These are phyloP conservation scores for Coniophora puteana DNA, from an alignment of 1,284 basidiomycete genomes.

Conservation along the genomic window DNA sequence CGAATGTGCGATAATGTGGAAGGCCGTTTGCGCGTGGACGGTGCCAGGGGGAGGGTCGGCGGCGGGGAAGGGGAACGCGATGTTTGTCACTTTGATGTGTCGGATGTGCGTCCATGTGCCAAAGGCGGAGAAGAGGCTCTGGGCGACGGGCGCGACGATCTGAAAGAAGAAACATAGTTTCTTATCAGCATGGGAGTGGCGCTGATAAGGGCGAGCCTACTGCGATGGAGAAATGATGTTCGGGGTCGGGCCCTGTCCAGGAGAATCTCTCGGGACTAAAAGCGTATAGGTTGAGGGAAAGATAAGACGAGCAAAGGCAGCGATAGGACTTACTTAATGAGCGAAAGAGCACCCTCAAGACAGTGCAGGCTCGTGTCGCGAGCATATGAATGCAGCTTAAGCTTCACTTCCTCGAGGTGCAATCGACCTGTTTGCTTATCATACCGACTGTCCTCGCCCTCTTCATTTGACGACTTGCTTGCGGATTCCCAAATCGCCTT, in stretches of 20 bases:
- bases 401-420: constrained; percentile 31
- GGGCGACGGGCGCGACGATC: constrained; percentile 44
- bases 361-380: constrained; percentile 31
- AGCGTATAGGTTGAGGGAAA: no score
- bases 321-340: constrained; percentile 42
- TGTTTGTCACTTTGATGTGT: constrained; percentile 44
- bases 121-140: constrained; percentile 41
- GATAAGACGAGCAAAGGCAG: no score
- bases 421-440: constrained; percentile 4
- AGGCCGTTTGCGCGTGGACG: no score
- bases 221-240: constrained; percentile 56
- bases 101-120: constrained; percentile 40
- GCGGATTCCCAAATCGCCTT: constrained; percentile 12
- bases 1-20: no score
- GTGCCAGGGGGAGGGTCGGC: no score
- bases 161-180: constrained; percentile 16
- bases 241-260: constrained; percentile 58
- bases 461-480: neutral
- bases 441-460: neutral
- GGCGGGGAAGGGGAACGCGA: constrained; percentile 27
- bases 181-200: constrained; percentile 1
- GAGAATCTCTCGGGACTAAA: constrained; percentile 44
- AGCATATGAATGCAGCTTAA: constrained; percentile 42
- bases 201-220: constrained; percentile 30
- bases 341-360: constrained; percentile 36